Conservation (phyloP, 2,329 filamentous ascomycete genomes). For the Purpureocillium lavendulum region DNA sequence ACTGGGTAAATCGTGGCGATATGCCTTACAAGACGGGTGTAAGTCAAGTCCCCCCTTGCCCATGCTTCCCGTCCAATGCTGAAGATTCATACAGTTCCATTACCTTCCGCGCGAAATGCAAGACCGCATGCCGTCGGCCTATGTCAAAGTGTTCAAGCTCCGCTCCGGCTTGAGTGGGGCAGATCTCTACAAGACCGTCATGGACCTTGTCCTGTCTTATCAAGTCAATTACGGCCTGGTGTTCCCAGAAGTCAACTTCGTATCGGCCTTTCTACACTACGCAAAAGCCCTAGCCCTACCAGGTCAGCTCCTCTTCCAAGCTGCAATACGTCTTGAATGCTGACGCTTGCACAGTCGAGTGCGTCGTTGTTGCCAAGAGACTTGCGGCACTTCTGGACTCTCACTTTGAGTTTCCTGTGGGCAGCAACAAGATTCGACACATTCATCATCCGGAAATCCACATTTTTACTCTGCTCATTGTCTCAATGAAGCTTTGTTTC, state of each 20-base stretch:
- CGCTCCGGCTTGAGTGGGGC: conserved; percentile 36
- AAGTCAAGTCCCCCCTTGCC: conserved; percentile 18
- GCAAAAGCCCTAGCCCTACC: conserved; percentile 68
- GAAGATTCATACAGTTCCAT: conserved; percentile 32
- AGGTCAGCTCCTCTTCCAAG: conserved; percentile 33
- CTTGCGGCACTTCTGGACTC: conserved; percentile 45
- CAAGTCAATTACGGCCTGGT: conserved; percentile 58
- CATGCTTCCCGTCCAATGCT: background rate
- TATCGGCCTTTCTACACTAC: conserved; percentile 60
- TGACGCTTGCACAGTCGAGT: conserved; percentile 45
- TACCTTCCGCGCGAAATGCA: conserved; percentile 56
- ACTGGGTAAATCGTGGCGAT: conserved; percentile 58
- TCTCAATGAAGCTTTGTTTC: conserved; percentile 72
- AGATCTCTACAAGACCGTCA: conserved; percentile 55
- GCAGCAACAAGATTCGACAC: conserved; percentile 33
- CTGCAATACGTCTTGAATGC: conserved; percentile 1
- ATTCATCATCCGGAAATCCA: conserved; percentile 67
- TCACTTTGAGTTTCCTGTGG: conserved; percentile 40
- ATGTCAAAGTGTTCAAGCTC: conserved; percentile 50
- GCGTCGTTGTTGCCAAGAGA: conserved; percentile 25
- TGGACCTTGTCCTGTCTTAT: conserved; percentile 56
- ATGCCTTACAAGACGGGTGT: conserved; percentile 66
- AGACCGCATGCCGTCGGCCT: conserved; percentile 53
- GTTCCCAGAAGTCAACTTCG: conserved; percentile 65
- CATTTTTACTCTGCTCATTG: conserved; percentile 60